phyloP scores from a whole-genome alignment of 1,284 basidiomycete genomes.

The Naganishia albida region DNA sequence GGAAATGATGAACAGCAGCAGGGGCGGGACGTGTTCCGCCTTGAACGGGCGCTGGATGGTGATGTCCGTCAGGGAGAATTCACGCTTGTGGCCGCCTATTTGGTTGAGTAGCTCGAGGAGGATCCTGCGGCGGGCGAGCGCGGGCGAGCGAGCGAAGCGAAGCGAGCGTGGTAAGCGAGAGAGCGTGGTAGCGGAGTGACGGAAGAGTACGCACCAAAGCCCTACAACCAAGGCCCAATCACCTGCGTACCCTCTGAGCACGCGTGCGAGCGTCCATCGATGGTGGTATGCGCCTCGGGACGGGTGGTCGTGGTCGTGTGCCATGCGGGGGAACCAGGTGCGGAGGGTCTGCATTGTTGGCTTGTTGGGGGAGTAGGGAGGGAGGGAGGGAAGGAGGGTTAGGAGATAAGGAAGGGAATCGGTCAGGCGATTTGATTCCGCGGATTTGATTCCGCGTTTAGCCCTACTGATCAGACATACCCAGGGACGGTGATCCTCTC shows the following conservation, averaged over 20 bases:
- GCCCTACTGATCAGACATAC: no score
- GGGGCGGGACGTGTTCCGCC: slow-evolving; percentile 79
- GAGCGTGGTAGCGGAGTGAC: no score
- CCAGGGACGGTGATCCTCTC: no score
- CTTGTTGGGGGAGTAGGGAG: slow-evolving; percentile 11
- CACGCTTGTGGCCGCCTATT: slow-evolving; percentile 76
- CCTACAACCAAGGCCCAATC: slow-evolving; percentile 67
- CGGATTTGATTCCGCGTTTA: no score
- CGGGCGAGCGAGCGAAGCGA: not conserved
- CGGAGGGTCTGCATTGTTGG: slow-evolving; percentile 39
- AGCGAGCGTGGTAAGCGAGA: slow-evolving; percentile 19
- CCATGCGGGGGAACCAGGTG: slow-evolving; percentile 41
- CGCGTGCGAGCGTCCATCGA: slow-evolving; percentile 36
- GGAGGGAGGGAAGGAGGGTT: no score
- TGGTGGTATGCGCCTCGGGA: slow-evolving; percentile 12
- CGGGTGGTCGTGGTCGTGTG: slow-evolving; percentile 2
- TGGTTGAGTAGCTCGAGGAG: slow-evolving; percentile 69
- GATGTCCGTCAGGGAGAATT: slow-evolving; percentile 78
- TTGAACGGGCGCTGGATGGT: slow-evolving; percentile 68
- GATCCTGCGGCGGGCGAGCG: slow-evolving; percentile 56
- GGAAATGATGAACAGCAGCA: slow-evolving; percentile 68
- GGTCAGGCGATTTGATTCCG: no score
- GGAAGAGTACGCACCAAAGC: slow-evolving; percentile 63
- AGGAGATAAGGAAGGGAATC: no score
- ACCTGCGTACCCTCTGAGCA: slow-evolving; percentile 45